Conservation (phyloP, 177 flowering plant genomes). For the Telopea speciosissima region DNA sequence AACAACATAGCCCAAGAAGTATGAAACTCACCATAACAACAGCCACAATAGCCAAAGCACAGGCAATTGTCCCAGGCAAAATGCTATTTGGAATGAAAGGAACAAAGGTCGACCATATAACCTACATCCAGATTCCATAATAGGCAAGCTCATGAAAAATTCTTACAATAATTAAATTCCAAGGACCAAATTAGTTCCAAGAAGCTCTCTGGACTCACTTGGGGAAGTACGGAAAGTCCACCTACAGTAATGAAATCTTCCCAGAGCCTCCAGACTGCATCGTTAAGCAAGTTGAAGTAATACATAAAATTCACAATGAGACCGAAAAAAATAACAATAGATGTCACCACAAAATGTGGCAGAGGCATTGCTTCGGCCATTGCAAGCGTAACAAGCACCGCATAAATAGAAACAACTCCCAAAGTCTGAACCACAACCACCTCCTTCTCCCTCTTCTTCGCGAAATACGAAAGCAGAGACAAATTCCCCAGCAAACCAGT, state of each 20-base stretch:
- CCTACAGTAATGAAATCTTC: constrained; percentile 89
- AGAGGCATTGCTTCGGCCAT: constrained; percentile 87
- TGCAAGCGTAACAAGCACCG: constrained; percentile 65
- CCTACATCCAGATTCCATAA: constrained; percentile 36
- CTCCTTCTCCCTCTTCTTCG: constrained; percentile 82
- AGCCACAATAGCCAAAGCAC: constrained; percentile 40
- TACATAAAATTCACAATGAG: constrained; percentile 66
- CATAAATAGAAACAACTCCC: constrained; percentile 67
- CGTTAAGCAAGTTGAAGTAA: constrained; percentile 51
- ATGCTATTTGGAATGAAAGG: constrained; percentile 74
- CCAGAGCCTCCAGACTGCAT: constrained; percentile 65
- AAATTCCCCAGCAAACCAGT: constrained; percentile 95
- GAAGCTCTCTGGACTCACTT: constrained; percentile 32
- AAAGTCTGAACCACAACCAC: constrained; percentile 75
- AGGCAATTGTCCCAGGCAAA: constrained; percentile 63
- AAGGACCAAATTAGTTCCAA: not conserved
- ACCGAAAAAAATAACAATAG: constrained; percentile 58
- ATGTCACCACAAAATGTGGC: constrained; percentile 45
- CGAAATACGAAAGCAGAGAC: constrained; percentile 81
- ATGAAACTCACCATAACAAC: constrained; percentile 59
- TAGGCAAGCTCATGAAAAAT: not conserved
- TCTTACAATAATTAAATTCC: not conserved
- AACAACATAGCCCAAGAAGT: not conserved
- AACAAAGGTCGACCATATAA: constrained; percentile 95
- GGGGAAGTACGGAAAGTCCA: constrained; percentile 85